These are phyloP conservation scores for Angophora floribunda DNA, from an alignment of 345 rosid genomes.

Conservation along the genomic window DNA sequence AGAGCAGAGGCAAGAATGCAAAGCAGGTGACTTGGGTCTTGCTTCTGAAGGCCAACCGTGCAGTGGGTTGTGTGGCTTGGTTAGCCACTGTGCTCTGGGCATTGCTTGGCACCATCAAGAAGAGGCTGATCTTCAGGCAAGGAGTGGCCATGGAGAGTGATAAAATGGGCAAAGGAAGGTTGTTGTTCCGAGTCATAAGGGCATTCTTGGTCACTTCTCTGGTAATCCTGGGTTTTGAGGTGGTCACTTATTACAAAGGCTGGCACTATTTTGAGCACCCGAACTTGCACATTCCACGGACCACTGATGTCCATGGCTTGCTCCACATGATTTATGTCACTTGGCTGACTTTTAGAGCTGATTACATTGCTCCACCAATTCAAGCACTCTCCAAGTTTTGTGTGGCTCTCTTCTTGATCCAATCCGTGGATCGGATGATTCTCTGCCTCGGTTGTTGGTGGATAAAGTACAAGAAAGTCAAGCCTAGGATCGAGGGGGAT, in stretches of 20 bases:
- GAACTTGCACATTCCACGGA: background rate
- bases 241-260: background rate
- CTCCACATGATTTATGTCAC: background rate
- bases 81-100: slow-evolving; percentile 66
- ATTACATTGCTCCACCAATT: slow-evolving; percentile 1
- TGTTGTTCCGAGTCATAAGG: background rate
- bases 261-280: background rate
- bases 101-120: slow-evolving; percentile 68
- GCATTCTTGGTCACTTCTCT: background rate
- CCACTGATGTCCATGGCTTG: background rate
- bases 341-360: slow-evolving; percentile 9
- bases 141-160: slow-evolving; percentile 25
- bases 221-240: slow-evolving; percentile 3
- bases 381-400: slow-evolving; percentile 6
- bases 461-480: slow-evolving; percentile 2
- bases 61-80: slow-evolving; percentile 82
- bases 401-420: slow-evolving; percentile 7
- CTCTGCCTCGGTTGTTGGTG: slow-evolving; percentile 11
- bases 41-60: slow-evolving; percentile 86
- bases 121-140: slow-evolving; percentile 51
- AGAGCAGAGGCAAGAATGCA: slow-evolving; percentile 75
- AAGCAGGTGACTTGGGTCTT: slow-evolving; percentile 91
- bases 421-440: slow-evolving; percentile 7
- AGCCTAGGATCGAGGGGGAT: background rate
- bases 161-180: background rate